Evolutionary conservation across 257 asterid species (phyloP).

Genomic region (Salvia rosmarinus): DNA sequence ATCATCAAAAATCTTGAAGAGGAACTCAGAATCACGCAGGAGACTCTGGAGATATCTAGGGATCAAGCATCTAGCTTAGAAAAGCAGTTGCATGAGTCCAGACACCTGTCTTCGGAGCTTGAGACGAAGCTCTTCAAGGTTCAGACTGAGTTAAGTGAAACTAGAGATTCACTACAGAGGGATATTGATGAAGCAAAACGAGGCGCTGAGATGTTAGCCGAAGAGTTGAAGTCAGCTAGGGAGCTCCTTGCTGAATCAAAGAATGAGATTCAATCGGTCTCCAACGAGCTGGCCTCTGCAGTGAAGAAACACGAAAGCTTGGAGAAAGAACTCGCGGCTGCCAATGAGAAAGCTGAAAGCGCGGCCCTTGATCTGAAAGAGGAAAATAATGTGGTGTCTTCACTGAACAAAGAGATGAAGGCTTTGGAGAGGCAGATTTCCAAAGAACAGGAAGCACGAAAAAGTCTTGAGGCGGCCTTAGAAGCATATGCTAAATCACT

Average conservation of each 20-base stretch:
- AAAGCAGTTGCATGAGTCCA: conserved; percentile 56
- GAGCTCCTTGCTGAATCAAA: conserved; percentile 52
- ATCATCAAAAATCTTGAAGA: conserved; percentile 56
- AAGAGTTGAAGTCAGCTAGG: conserved; percentile 53
- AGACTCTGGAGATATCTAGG: conserved; percentile 53
- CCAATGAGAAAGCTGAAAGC: conserved; percentile 51
- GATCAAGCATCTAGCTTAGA: conserved; percentile 54
- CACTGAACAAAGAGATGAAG: conserved; percentile 57
- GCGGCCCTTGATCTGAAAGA: conserved; percentile 49
- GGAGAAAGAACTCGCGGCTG: conserved; percentile 59
- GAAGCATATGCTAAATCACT: conserved; percentile 64
- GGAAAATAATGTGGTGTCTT: conserved; percentile 47
- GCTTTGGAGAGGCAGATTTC: conserved; percentile 47
- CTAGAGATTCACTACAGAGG: conserved; percentile 50
- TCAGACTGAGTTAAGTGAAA: conserved; percentile 52
- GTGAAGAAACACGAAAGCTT: conserved; percentile 46
- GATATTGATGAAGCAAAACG: conserved; percentile 54
- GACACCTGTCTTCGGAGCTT: conserved; percentile 55
- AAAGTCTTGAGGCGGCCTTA: conserved; percentile 57
- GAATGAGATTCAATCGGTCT: conserved; percentile 43
- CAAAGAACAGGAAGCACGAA: conserved; percentile 53
- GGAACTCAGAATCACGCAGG: conserved; percentile 49
- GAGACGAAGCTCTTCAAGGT: conserved; percentile 55
- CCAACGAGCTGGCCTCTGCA: conserved; percentile 50
- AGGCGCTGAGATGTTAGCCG: conserved; percentile 42